Conservation (phyloP, 202 grass and related monocot genomes). For the Eragrostis tef region DNA sequence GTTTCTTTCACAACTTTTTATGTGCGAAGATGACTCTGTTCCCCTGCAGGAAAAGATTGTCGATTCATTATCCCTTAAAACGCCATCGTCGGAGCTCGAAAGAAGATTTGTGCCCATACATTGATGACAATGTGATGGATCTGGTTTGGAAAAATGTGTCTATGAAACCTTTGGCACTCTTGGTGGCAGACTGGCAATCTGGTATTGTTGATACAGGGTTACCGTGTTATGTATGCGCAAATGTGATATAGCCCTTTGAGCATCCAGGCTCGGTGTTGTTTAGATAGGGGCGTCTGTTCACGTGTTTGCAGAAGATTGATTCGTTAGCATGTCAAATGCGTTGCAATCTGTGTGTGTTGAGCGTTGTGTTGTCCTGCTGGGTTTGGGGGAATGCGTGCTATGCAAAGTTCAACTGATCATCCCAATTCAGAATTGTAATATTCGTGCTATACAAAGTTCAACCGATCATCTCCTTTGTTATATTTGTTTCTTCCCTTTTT, state of each 20-base stretch:
- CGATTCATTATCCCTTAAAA: constrained; percentile 33
- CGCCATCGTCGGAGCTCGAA: constrained; percentile 54
- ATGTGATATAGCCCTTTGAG: neutral
- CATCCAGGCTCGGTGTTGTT: neutral
- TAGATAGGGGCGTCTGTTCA: neutral
- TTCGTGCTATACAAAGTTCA: too few relatives aligned
- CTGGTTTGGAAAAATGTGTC: constrained; percentile 54
- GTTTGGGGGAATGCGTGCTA: neutral
- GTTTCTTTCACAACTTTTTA: neutral
- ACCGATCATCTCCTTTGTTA: neutral
- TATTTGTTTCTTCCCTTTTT: neutral
- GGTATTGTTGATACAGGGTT: neutral
- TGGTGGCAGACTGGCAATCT: neutral
- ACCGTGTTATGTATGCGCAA: neutral
- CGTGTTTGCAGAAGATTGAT: neutral
- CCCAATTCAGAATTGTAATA: neutral
- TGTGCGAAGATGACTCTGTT: neutral
- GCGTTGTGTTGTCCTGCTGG: neutral
- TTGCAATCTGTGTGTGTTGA: neutral
- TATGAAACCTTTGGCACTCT: constrained; percentile 11
- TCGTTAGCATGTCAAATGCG: neutral
- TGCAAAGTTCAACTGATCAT: neutral
- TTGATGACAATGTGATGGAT: constrained; percentile 53
- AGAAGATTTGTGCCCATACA: constrained; percentile 60
- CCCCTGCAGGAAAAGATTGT: neutral